Conservation (phyloP, 306 rosid genomes). For the Purshia tridentata region DNA sequence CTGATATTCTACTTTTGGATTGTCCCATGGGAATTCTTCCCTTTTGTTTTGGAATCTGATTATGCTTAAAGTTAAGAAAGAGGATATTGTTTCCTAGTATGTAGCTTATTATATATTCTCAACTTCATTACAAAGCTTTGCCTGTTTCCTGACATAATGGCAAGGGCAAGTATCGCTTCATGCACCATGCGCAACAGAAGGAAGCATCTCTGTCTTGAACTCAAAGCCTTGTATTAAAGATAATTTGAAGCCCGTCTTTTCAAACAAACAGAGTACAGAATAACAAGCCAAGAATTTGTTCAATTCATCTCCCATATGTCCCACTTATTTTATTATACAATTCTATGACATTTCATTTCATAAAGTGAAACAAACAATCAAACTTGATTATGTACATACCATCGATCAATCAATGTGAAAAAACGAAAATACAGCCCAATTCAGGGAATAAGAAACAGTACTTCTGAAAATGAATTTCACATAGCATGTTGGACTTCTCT, state of each 20-base stretch:
- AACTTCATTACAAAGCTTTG: slow-evolving; percentile 39
- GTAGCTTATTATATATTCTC: slow-evolving; percentile 39
- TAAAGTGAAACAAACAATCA: background rate
- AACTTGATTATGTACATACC: background rate
- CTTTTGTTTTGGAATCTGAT: slow-evolving; percentile 50
- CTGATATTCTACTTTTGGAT: slow-evolving; percentile 17
- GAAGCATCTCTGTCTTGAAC: slow-evolving; percentile 34
- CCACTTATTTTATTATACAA: background rate
- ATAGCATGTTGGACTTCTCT: slow-evolving; percentile 2
- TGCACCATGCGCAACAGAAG: slow-evolving; percentile 20
- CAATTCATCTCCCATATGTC: background rate
- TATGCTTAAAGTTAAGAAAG: slow-evolving; percentile 19
- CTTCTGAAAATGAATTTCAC: background rate
- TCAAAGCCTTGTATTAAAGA: slow-evolving; percentile 20
- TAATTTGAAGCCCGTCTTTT: background rate
- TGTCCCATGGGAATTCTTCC: slow-evolving; percentile 23
- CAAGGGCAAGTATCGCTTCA: slow-evolving; percentile 45
- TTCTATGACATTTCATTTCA: background rate
- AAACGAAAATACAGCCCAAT: slow-evolving; percentile 23
- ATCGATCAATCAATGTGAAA: background rate
- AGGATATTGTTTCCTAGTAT: slow-evolving; percentile 23
- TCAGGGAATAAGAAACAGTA: background rate
- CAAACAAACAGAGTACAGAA: background rate
- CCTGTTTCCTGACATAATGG: slow-evolving; percentile 31
- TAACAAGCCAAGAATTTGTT: background rate